Base-by-base conservation (phyloP, 345 rosid species). In the Capsella bursapastoris region DNA sequence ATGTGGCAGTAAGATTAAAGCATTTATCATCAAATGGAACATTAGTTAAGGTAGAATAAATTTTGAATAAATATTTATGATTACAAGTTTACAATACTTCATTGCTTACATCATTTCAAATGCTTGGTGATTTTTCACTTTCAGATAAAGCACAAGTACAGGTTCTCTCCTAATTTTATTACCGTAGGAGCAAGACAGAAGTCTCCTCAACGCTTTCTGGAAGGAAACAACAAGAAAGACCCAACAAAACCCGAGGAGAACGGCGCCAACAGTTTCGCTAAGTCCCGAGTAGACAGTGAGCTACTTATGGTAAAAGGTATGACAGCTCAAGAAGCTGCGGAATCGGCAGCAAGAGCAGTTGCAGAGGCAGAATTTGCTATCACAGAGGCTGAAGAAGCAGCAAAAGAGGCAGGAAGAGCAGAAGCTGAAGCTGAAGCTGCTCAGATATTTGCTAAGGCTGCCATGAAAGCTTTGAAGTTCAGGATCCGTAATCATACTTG, bases 361-460 rank as follows among this genome's bases (percentile, higher is more conserved):
- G 97, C 93, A 72, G 97, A 90, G 79, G 99, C 99, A 34, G 99
- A 95, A 77, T 84, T 82, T 74, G 97, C 99, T 8, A 87, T 89
- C 55, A 86, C 96, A 41, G 99, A 90, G 82, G 99, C 99, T 80
- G 97, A 88, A 85, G 86, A 81, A 81, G 99, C 97, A 53, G 97
- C 97, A 71, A 87, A 89, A 85, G 91, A 90, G 80, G 99, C 99
- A 48, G 99, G 87, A 56, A 86, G 81, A 66, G 97, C 97, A 47
- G 99, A 95, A 82, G 97, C 93, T 5, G 97, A 90, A 87, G 99
- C 99, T 3, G 99, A 91, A 78, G 97, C 99, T 43, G 93, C 97
- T 14, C 89, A 86, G 70, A 80, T 90, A 62, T 87, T 88, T 76
- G 91, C 93, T 12, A 81, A 87, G 76, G 99, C 97, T 27, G 96